A percentile compares a stretch with the other conserved stretches of the same genome.
Conservation (phyloP, 2,329 filamentous ascomycete genomes). For the Alternaria rosae region DNA sequence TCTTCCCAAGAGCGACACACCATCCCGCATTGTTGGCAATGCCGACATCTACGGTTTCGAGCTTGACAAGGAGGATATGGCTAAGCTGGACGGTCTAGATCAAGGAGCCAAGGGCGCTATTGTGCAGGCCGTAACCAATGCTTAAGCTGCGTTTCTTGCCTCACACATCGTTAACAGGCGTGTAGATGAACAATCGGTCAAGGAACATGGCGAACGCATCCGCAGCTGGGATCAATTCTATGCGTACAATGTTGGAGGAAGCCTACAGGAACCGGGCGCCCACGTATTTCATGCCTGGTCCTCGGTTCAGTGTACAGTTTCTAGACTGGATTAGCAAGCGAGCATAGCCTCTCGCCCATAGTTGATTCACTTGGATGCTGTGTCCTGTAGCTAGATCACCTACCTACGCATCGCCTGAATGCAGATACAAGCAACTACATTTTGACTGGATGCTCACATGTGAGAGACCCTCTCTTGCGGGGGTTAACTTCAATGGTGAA, state of each 20-base stretch:
- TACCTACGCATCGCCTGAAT: not conserved
- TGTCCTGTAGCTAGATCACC: not conserved
- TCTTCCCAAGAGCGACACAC: constrained; percentile 51
- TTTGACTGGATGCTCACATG: not conserved
- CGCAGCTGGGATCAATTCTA: fast-evolving
- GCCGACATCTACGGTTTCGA: constrained; percentile 48
- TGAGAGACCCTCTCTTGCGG: not conserved
- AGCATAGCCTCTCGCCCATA: not conserved
- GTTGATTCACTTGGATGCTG: not conserved
- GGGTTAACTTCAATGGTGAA: not conserved
- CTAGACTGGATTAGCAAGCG: not conserved
- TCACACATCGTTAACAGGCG: not conserved
- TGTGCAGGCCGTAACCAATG: constrained; percentile 36
- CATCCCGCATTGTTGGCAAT: constrained; percentile 45
- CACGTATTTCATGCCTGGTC: not conserved
- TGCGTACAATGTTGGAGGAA: not conserved
- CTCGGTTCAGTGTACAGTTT: not conserved
- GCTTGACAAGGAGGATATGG: constrained; percentile 47
- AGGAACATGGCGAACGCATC: not conserved
- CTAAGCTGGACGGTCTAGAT: constrained; percentile 44
- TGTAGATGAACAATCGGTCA: not conserved
- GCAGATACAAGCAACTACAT: not conserved
- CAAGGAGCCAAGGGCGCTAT: constrained; percentile 44
- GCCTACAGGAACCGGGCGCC: not conserved
- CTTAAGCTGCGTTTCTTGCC: not conserved